Evolutionary conservation across 768 basidiomycete species (phyloP), one percentile per base, ranked within the genome.

Genomic region (Plicaturopsis crispa): DNA sequence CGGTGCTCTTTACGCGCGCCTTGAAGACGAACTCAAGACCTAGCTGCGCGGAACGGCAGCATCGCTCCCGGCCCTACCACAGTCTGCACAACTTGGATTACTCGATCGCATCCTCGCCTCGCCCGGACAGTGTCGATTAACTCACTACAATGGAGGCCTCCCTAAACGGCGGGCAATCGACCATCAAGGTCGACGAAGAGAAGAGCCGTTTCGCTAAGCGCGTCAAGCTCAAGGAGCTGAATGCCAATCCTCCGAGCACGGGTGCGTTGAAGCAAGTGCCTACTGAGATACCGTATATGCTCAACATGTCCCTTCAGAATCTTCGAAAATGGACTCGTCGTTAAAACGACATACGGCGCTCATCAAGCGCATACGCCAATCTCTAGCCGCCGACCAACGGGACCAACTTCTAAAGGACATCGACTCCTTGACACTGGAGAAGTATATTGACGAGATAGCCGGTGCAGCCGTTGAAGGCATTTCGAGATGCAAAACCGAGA

Each of bases 371-470:
- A 84, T 97, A 50, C 79, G 84, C 33, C 88, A 84, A 53, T 87
- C 89, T 13, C 70, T 98, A 51, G 85, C 83, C 12, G 55, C 70
- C 26, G 88, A 91, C 49, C 83, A 89, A 55, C 75, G 72, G 33
- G 89, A 92, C 49, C 82, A 88, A 51, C 80, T 94, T 43, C 63
- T 96, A 48, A 97, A 92, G 60, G 96, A 99, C 51, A 80, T 96
- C 46, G 84, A 92, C 45, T 72, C 84, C 0, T 71, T 99, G 39
- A 81, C 89, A 2, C 69, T 99, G 40, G 91, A 91, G 64, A 98
- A 96, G 61, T 98, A 99, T 56, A 71, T 93, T 34, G 93, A 96
- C 53, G 96, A 99, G 62, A 83, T 97, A 45, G 87, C 84, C 1
- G 78, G 79, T 8, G 93, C 92, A 5, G 70, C 83, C 1, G 65